phyloP scores from a whole-genome alignment of 441 rosid species.

The Brassica hybrid region DNA sequence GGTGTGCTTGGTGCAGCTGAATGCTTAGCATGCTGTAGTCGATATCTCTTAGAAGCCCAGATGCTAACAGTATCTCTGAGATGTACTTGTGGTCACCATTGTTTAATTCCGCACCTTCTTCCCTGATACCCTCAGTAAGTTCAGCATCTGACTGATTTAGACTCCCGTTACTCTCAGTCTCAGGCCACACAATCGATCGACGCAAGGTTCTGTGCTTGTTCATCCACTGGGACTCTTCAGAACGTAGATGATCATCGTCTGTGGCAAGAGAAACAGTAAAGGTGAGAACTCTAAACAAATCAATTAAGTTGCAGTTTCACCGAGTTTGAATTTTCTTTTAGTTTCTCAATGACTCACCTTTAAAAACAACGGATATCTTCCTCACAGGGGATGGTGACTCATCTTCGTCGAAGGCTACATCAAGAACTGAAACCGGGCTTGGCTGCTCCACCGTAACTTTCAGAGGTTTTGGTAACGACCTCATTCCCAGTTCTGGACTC shows the following conservation, averaged over 20 bases:
- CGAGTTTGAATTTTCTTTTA: neutral
- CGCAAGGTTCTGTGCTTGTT: slow-evolving; percentile 33
- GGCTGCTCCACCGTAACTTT: slow-evolving; percentile 75
- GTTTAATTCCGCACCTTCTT: slow-evolving; percentile 43
- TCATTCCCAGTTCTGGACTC: slow-evolving; percentile 53
- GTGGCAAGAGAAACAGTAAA: slow-evolving; percentile 41
- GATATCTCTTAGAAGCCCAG: slow-evolving; percentile 65
- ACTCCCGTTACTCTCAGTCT: slow-evolving; percentile 43
- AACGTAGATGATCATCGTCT: slow-evolving; percentile 55
- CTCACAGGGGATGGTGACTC: slow-evolving; percentile 88
- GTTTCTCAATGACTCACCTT: slow-evolving; percentile 56
- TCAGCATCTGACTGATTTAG: slow-evolving; percentile 41
- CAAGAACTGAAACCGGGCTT: slow-evolving; percentile 95
- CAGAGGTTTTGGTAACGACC: slow-evolving; percentile 49
- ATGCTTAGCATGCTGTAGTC: slow-evolving; percentile 50
- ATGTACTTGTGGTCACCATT: slow-evolving; percentile 78
- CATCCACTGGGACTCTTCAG: slow-evolving; percentile 59
- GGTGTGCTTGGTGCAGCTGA: slow-evolving; percentile 60
- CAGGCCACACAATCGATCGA: slow-evolving; percentile 51
- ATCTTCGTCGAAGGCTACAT: slow-evolving; percentile 74
- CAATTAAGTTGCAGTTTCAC: neutral
- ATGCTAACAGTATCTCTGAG: slow-evolving; percentile 64
- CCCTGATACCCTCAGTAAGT: slow-evolving; percentile 27
- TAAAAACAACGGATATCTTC: slow-evolving; percentile 64
- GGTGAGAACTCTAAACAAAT: slow-evolving; percentile 24